These are phyloP conservation scores for Pyricularia grisea DNA, from an alignment of 2,329 filamentous ascomycete genomes.

Conservation along the genomic window DNA sequence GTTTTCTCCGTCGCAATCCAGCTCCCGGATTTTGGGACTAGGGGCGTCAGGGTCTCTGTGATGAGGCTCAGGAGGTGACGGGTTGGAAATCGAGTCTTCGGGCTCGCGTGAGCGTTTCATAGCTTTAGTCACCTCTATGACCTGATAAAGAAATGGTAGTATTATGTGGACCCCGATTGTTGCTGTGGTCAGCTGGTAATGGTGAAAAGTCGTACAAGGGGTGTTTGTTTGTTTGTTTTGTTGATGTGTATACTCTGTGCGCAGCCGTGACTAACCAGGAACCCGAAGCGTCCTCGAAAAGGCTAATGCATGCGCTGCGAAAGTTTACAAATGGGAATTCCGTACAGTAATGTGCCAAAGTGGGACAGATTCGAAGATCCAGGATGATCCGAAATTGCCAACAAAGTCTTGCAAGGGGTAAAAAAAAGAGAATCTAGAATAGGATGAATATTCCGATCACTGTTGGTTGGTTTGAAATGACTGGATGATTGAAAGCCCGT, in stretches of 20 bases:
- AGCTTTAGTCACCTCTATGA: neutral
- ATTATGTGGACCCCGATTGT: neutral
- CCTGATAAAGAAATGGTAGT: neutral
- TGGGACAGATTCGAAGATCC: neutral
- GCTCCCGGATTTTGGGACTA: constrained; percentile 51
- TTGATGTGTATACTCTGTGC: neutral
- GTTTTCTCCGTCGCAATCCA: constrained; percentile 21
- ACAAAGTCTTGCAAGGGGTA: neutral
- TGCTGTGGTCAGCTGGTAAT: neutral
- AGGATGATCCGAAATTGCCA: neutral
- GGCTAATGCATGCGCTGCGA: neutral
- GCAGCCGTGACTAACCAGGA: neutral
- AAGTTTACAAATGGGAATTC: neutral
- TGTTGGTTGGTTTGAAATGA: neutral
- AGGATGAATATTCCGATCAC: neutral
- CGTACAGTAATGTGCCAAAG: neutral
- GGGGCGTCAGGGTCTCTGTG: neutral
- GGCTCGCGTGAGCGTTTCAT: constrained; percentile 58
- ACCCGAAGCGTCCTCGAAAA: neutral
- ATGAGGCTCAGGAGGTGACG: neutral
- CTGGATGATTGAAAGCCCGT: neutral
- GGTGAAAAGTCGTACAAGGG: neutral
- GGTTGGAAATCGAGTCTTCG: constrained; percentile 27
- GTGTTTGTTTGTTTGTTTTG: neutral
- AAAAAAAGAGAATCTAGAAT: neutral